Evolutionary conservation across 257 asterid species (phyloP), one percentile per base, ranked within the genome.

Genomic region (Solanum boliviense): DNA sequence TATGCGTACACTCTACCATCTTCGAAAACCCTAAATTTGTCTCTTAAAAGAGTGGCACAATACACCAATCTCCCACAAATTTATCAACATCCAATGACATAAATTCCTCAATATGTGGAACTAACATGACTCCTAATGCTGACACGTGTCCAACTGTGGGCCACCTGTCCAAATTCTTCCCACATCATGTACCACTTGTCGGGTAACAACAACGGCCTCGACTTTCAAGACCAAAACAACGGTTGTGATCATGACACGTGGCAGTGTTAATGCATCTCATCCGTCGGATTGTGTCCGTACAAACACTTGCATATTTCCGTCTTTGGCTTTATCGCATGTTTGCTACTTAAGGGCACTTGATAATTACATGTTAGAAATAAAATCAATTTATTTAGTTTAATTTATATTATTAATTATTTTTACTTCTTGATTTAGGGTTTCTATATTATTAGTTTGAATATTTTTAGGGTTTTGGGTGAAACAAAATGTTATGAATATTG

Each of bases 241-340:
- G 74, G 39, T 29, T 56, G 25, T 10, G 9, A n/a, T 44, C 38
- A 15, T 11, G 7, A 23, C 52, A 88, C 92, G 90, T 88, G 90
- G 86, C 39, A 18, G 0, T 0, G 2, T 7, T 23, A 25, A 20
- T 9, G 31, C 5, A 3, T 23, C 48, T 73, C 18, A 9, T 7
- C 90, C 90, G 89, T 89, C 21, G 3, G 87, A 91, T 89, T 29
- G 1, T n/a, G 87, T 52, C 87, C 88, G 87, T 88, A 76, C 87
- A 79, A 52, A 25, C n/a, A 16, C 41, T 86, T 34, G 58, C 89
- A 74, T 84, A 79, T 89, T 89, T 84, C 90, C 90, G 31, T 86
- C 83, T 89, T 89, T 89, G 86, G 91, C 84, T 71, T 89, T 78
- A 78, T 67, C 91, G 79, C 36, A 84, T 81, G 91, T 79, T 88